A percentile compares a stretch with the other conserved stretches of the same genome.
Conservation (phyloP, 352 stramenopile species). For the Pythium oligandrum region DNA sequence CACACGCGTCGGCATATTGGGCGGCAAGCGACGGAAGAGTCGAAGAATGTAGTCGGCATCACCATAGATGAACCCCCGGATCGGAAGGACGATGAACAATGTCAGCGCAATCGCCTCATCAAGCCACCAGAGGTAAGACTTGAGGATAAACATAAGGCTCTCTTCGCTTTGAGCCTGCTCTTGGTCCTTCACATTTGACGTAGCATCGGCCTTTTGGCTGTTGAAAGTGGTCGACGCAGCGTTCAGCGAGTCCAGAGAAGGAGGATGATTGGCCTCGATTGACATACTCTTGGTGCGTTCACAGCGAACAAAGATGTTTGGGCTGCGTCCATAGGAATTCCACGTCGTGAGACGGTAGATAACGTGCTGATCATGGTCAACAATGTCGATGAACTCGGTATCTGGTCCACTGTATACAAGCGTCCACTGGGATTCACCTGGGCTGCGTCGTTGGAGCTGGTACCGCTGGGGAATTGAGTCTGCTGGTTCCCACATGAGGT, state of each 20-base stretch:
- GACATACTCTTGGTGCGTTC: slow-evolving; percentile 8
- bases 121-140: slow-evolving; percentile 82
- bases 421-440: slow-evolving; percentile 50
- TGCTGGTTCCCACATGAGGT: slow-evolving; percentile 49
- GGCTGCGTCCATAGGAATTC: slow-evolving; percentile 78
- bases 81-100: slow-evolving; percentile 67
- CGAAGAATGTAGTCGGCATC: slow-evolving; percentile 72
- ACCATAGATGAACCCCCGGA: slow-evolving; percentile 79
- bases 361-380: slow-evolving; percentile 45
- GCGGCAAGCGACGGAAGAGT: slow-evolving; percentile 60
- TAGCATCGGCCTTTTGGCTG: not conserved
- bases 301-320: slow-evolving; percentile 55
- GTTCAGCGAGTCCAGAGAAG: not conserved
- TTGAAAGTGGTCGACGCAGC: not conserved
- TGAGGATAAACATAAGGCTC: slow-evolving; percentile 24
- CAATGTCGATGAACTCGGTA: slow-evolving; percentile 66
- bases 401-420: slow-evolving; percentile 60
- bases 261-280: not conserved
- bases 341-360: slow-evolving; percentile 76
- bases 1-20: slow-evolving; percentile 79
- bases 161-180: not conserved
- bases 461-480: slow-evolving; percentile 48
- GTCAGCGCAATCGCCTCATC: slow-evolving; percentile 75
- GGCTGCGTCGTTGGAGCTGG: slow-evolving; percentile 64
- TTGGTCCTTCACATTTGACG: not conserved